These are phyloP conservation scores for Ascochyta viciae-villosae DNA, from an alignment of 2,329 filamentous ascomycete genomes.

Conservation along the genomic window DNA sequence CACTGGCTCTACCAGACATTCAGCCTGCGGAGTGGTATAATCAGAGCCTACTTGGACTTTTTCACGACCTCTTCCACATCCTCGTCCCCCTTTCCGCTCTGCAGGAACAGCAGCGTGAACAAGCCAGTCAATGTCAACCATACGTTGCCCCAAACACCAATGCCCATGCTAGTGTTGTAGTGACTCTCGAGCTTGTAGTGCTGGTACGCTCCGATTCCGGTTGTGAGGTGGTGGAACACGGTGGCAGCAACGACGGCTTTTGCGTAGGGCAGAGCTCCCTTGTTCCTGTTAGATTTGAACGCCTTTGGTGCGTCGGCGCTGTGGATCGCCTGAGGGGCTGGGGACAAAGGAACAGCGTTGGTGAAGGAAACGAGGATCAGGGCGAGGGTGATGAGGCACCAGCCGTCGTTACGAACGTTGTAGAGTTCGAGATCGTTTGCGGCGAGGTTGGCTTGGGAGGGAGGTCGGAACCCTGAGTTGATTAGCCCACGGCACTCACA, in stretches of 20 bases:
- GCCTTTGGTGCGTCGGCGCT: slow-evolving; percentile 9
- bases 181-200: slow-evolving; percentile 35
- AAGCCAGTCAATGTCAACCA: slow-evolving; percentile 31
- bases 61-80: slow-evolving; percentile 18
- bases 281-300: slow-evolving; percentile 2
- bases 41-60: slow-evolving; percentile 16
- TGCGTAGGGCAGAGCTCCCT: slow-evolving; percentile 24
- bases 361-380: slow-evolving; percentile 32
- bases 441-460: slow-evolving; percentile 28
- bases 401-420: slow-evolving; percentile 35
- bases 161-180: slow-evolving; percentile 34
- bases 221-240: slow-evolving; percentile 32
- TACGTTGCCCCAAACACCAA: slow-evolving; percentile 36
- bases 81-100: slow-evolving; percentile 16
- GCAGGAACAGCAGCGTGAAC: slow-evolving; percentile 21
- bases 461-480: slow-evolving; percentile 31
- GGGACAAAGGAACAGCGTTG: slow-evolving; percentile 26
- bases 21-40: too few species aligned
- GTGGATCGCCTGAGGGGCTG: slow-evolving; percentile 7
- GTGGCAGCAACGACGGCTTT: slow-evolving; percentile 32
- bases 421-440: slow-evolving; percentile 37
- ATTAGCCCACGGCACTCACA: slow-evolving; percentile 2
- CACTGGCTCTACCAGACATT: too few species aligned
- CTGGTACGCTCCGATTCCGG: slow-evolving; percentile 32
- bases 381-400: slow-evolving; percentile 37